Evolutionary conservation across 352 stramenopile genomes (phyloP).

Genomic region (Phytophthora hybrid): DNA sequence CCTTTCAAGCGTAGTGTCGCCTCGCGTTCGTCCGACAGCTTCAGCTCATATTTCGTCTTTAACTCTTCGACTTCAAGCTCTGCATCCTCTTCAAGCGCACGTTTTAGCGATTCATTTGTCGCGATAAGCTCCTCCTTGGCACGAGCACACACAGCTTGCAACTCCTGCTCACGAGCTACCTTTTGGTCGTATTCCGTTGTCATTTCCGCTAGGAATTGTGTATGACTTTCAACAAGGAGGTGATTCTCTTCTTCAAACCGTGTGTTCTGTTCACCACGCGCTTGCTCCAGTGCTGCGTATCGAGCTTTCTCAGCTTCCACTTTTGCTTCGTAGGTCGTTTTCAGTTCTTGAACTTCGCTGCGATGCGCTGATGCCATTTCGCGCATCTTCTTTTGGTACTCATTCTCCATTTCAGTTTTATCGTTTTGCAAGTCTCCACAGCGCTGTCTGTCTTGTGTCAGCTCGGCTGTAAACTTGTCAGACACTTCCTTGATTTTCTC

Average conservation of each 20-base stretch:
- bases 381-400: constrained; percentile 92
- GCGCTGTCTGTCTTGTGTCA: constrained; percentile 93
- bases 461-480: constrained; percentile 93
- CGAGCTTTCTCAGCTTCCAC: constrained; percentile 93
- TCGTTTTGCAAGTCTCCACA: constrained; percentile 91
- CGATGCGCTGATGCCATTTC: constrained; percentile 92
- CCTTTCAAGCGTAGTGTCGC: constrained; percentile 94
- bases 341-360: constrained; percentile 91
- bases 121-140: constrained; percentile 78
- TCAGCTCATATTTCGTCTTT: constrained; percentile 92
- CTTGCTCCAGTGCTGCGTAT: constrained; percentile 85
- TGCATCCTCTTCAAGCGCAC: constrained; percentile 94
- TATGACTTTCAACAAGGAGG: constrained; percentile 80
- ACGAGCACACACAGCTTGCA: constrained; percentile 70
- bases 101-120: constrained; percentile 91
- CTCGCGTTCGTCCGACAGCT: constrained; percentile 90
- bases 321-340: constrained; percentile 91
- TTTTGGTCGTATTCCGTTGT: constrained; percentile 93
- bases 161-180: constrained; percentile 84
- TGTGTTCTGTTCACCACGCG: constrained; percentile 75
- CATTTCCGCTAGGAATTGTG: constrained; percentile 90
- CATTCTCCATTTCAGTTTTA: constrained; percentile 92
- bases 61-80: constrained; percentile 95
- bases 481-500: constrained; percentile 97
- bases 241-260: constrained; percentile 84